Percentiles rank a stretch among this genome's conserved stretches.
Evolutionary conservation across 345 rosid genomes (phyloP).

Genomic region (Erysimum cheiranthoides): DNA sequence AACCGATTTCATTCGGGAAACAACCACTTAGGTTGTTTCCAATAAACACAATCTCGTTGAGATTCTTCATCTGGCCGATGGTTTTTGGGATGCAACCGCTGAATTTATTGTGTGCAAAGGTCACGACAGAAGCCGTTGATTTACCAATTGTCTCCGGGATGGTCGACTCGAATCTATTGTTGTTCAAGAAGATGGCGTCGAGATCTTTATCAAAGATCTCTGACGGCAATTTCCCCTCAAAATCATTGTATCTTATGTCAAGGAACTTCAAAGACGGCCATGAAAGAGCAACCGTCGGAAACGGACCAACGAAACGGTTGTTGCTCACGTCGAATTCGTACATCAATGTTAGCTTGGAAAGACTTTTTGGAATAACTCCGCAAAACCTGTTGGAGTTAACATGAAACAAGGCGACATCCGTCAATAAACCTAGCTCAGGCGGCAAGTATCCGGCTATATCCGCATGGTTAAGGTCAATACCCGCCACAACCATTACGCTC

Average conservation of each 20-base stretch:
- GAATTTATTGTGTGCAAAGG: slow-evolving; percentile 75
- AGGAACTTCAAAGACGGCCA: slow-evolving; percentile 67
- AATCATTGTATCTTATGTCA: slow-evolving; percentile 77
- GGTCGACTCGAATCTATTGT: slow-evolving; percentile 71
- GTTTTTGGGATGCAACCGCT: slow-evolving; percentile 72
- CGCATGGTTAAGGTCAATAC: slow-evolving; percentile 78
- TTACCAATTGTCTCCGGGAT: slow-evolving; percentile 76
- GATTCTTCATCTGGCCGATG: slow-evolving; percentile 69
- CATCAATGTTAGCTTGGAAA: slow-evolving; percentile 63
- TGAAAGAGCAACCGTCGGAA: slow-evolving; percentile 57
- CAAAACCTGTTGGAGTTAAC: slow-evolving; percentile 83
- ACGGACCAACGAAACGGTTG: slow-evolving; percentile 82
- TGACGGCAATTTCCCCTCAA: slow-evolving; percentile 73
- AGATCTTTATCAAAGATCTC: slow-evolving; percentile 58
- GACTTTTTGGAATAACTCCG: slow-evolving; percentile 69
- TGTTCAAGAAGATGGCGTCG: slow-evolving; percentile 78
- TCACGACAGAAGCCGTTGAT: slow-evolving; percentile 64
- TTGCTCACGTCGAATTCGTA: slow-evolving; percentile 84
- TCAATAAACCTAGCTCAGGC: slow-evolving; percentile 64
- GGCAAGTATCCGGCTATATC: slow-evolving; percentile 91
- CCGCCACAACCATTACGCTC: slow-evolving; percentile 61
- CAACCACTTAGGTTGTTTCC: slow-evolving; percentile 74
- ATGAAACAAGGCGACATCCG: slow-evolving; percentile 71
- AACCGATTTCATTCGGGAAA: slow-evolving; percentile 69
- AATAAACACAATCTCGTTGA: slow-evolving; percentile 66